phyloP scores from a whole-genome alignment of 345 rosid species.

The Aurinia saxatilis region DNA sequence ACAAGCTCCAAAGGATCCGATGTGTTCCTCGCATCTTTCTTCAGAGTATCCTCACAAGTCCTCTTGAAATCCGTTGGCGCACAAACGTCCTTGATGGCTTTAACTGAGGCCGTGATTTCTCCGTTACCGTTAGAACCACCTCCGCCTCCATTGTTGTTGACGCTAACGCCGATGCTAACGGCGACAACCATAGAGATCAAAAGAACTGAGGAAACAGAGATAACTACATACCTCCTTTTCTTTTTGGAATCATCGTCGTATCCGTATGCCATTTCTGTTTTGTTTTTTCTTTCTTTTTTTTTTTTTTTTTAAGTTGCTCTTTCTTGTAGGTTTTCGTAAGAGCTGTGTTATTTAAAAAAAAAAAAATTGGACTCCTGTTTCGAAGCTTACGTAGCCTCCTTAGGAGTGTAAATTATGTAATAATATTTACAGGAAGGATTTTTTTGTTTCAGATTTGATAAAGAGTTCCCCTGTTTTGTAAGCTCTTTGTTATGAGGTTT shows the following conservation, averaged over 20 bases:
- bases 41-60: conserved; percentile 45
- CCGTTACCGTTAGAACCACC: neutral
- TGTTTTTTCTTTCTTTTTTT: neutral
- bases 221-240: conserved; percentile 36
- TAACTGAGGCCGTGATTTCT: conserved; percentile 34
- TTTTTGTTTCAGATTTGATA: conserved; percentile 12
- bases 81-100: conserved; percentile 59
- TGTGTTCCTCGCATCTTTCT: conserved; percentile 27
- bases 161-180: conserved; percentile 34
- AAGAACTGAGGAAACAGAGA: conserved; percentile 40
- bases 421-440: conserved; percentile 7
- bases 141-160: neutral
- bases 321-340: neutral
- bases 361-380: conserved; percentile 1
- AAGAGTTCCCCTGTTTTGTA: conserved; percentile 7
- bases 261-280: conserved; percentile 12
- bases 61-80: conserved; percentile 47
- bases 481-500: conserved; percentile 20
- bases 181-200: conserved; percentile 49
- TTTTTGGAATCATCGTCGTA: conserved; percentile 18
- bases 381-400: conserved; percentile 28
- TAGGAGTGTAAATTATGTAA: conserved; percentile 4
- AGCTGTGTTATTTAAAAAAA: conserved; percentile 10
- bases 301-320: neutral
- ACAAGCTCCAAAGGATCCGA: conserved; percentile 61